Evolutionary conservation across 345 rosid genomes (phyloP).

Genomic region (Ceriops decandra): DNA sequence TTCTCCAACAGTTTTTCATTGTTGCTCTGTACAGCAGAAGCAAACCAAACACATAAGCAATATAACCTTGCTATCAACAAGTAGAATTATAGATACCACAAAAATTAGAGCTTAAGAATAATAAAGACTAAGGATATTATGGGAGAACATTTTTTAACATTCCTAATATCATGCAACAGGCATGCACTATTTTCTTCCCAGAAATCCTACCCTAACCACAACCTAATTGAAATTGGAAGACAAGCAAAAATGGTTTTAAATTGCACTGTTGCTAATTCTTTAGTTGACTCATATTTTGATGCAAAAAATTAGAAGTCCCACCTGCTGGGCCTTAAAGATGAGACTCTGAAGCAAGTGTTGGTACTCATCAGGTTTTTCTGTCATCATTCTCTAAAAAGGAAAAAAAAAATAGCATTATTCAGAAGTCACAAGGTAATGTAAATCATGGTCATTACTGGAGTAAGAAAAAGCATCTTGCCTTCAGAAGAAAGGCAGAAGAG

Average conservation of each 20-base stretch:
- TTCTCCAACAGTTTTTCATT: conserved; percentile 94
- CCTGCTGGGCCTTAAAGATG: conserved; percentile 96
- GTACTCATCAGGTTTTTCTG: conserved; percentile 91
- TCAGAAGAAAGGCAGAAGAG: conserved; percentile 90
- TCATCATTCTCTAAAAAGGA: conserved; percentile 91
- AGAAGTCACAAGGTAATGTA: conserved; percentile 5
- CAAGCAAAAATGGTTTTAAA: background rate
- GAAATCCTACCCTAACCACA: too few species aligned
- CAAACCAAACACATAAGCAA: conserved; percentile 16
- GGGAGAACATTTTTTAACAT: background rate
- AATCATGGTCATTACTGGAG: background rate
- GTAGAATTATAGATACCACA: conserved; percentile 1
- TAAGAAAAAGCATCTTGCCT: conserved; percentile 49
- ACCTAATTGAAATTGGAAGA: background rate
- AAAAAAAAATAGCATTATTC: conserved; percentile 24
- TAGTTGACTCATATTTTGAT: background rate
- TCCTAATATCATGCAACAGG: background rate
- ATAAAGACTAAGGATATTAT: background rate
- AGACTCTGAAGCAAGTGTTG: conserved; percentile 95
- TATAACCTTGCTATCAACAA: background rate
- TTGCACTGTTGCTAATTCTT: background rate
- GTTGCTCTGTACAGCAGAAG: conserved; percentile 64
- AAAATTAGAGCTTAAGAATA: background rate
- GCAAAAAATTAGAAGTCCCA: conserved; percentile 16
- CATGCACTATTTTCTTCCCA: too few species aligned